Percentiles rank a stretch among this genome's conserved stretches.
Conservation (phyloP, 1,284 basidiomycete species). For the Sporisorium sorghi region DNA sequence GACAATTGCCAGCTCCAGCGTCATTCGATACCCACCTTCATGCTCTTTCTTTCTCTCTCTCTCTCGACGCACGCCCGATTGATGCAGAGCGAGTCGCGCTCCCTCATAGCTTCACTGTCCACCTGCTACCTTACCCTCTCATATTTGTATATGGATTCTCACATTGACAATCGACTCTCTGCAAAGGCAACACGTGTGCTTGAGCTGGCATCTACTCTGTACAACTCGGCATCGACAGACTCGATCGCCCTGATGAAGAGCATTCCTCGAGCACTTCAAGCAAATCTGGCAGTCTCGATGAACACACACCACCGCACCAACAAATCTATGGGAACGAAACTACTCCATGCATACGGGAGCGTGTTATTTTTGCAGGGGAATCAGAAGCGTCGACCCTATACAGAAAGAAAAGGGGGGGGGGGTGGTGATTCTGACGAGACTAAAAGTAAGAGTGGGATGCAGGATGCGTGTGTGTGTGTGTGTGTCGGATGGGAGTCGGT, state of each 20-base stretch:
- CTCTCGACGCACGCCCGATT: not conserved
- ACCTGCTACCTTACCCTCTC: no score
- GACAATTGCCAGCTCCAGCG: no score
- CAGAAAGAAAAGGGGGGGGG: constrained; percentile 4
- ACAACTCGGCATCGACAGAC: no score
- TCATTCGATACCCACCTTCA: constrained; percentile 24
- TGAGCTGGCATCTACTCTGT: no score
- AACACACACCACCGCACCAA: not conserved
- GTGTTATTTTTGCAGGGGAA: constrained; percentile 34
- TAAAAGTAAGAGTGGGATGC: constrained; percentile 33
- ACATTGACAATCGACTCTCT: not conserved
- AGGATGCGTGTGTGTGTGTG: constrained; percentile 11
- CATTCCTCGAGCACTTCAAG: no score
- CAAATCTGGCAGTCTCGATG: not conserved
- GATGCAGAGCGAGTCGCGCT: not conserved
- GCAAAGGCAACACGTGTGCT: not conserved
- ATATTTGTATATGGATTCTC: not conserved
- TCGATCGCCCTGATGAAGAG: no score
- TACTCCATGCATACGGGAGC: constrained; percentile 38
- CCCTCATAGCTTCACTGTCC: no score
- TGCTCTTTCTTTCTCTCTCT: not conserved
- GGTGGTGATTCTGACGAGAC: constrained; percentile 15
- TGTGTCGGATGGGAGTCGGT: constrained; percentile 4
- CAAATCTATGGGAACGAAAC: constrained; percentile 31
- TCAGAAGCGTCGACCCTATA: constrained; percentile 22